Base-by-base conservation (phyloP, 176 grass and related monocot genomes). In the Avena sativa region DNA sequence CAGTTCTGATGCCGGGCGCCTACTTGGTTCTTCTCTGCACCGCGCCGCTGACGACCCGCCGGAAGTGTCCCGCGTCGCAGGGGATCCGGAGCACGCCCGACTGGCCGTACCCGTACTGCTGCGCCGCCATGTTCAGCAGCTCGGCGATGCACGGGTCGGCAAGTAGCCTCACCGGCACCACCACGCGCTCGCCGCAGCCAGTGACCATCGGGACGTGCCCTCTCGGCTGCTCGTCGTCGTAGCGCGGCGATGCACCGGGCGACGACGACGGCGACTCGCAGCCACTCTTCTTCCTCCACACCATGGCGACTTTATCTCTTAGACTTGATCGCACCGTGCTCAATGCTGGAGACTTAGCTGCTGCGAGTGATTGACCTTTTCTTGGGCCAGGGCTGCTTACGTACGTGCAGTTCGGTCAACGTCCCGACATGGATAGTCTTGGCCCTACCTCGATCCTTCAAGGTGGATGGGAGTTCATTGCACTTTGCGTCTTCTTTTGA, bases 41-140 rank as follows among this genome's bases (percentile, higher is more conserved):
- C 30, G 78, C 84, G 71, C 81, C 11, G 44, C 76, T 30, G 55
- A 95, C 12, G 16, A 85, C 84, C 13, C 62, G 63, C 1, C 71
- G 86, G 78, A 96, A 88, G 8, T 66, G 89, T 0, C 52, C 57
- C 9, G 49, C 89, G 40, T 91, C 87, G 51, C 95, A 97, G 19
- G 85, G 86, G 15, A 95, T 71, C 26, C 87, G 77, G 17, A 97
- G 85, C 34, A 95, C 86, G 15, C 95, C 92, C 59, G 87, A 67
- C 81, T 93, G 95, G 26, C n/a, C 4, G 55, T 87, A 91, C 61
- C 91, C 91, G 47, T 91, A 97, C 48, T 46, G 65, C 82, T 69
- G 17, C 4, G 85, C 92, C 30, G 91, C 81, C 79, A 90, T 84
- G 62, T 95, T 89, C 49, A 97, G 87, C 62, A 97, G 82, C 84